Conservation (phyloP, 805 yeast species). For the Schwanniomyces polymorphus region DNA sequence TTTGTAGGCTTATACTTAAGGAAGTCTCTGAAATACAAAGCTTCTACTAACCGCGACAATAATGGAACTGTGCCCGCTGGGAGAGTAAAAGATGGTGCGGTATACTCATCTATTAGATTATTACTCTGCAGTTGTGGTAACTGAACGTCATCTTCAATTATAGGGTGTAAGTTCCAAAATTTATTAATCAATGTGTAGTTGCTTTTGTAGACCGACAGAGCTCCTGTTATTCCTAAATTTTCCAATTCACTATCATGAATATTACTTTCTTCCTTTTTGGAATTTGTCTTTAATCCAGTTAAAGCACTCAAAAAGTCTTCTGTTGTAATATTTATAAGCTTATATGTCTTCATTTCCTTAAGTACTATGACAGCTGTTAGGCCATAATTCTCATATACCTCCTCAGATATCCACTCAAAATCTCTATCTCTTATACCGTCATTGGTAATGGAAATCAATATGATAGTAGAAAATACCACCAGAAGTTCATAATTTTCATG, state of each 20-base stretch:
- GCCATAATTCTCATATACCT: conserved; percentile 66
- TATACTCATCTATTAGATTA: conserved; percentile 33
- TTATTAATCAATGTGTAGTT: conserved; percentile 38
- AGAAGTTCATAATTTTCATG: conserved; percentile 31
- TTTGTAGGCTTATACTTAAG: conserved; percentile 40
- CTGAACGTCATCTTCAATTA: conserved; percentile 16
- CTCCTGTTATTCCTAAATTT: conserved; percentile 34
- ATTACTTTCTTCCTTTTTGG: neutral
- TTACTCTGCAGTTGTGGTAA: neutral
- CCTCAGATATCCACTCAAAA: conserved; percentile 51
- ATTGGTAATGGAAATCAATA: conserved; percentile 60
- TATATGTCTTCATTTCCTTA: conserved; percentile 48
- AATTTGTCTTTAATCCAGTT: conserved; percentile 11
- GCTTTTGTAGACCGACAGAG: conserved; percentile 25
- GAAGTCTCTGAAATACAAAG: conserved; percentile 59
- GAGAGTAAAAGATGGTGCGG: conserved; percentile 59
- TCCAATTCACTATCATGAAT: conserved; percentile 11
- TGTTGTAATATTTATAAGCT: conserved; percentile 40
- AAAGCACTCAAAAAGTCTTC: conserved; percentile 23
- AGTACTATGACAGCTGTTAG: conserved; percentile 48
- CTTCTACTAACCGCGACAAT: conserved; percentile 65
- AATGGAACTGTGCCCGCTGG: conserved; percentile 82
- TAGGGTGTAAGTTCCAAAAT: conserved; percentile 52
- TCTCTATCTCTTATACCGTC: conserved; percentile 72
- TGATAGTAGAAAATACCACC: conserved; percentile 52